Evolutionary conservation across 2,329 filamentous ascomycete genomes (phyloP).

Genomic region (Clonostachys rhizophaga): DNA sequence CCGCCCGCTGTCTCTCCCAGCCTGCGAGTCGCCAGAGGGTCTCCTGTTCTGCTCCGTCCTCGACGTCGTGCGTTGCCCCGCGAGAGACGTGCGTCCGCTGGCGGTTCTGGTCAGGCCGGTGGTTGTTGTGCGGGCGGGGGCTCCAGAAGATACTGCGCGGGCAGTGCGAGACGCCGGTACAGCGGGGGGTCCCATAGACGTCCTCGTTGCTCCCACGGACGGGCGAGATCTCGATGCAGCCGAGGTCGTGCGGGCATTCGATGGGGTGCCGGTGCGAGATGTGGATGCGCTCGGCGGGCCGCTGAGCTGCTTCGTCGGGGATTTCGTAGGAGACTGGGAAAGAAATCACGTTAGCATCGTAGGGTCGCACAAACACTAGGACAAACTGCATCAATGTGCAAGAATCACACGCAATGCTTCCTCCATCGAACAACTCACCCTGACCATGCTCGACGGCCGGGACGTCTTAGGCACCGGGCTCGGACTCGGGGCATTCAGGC

Average conservation of each 20-base stretch:
- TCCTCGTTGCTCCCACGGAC: constrained; percentile 47
- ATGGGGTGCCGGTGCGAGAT: constrained; percentile 62
- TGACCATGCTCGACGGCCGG: constrained; percentile 50
- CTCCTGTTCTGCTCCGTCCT: constrained; percentile 34
- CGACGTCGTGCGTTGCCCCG: constrained; percentile 23
- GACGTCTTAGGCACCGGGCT: constrained; percentile 59
- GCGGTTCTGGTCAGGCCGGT: constrained; percentile 25
- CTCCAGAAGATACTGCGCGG: constrained; percentile 41
- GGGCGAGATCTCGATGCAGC: constrained; percentile 47
- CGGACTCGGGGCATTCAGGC: constrained; percentile 67
- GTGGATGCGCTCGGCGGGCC: constrained; percentile 51
- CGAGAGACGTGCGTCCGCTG: constrained; percentile 32
- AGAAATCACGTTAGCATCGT: not conserved
- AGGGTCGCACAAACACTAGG: not conserved
- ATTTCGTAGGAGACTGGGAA: constrained; percentile 68
- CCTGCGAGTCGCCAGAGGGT: constrained; percentile 40
- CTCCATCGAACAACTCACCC: constrained; percentile 33
- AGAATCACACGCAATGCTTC: no score
- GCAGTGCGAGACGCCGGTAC: constrained; percentile 35
- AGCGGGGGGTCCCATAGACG: constrained; percentile 65
- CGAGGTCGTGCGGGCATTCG: constrained; percentile 43
- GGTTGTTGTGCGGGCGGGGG: constrained; percentile 21
- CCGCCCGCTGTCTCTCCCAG: constrained; percentile 32
- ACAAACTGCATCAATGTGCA: no score
- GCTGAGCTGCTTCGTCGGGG: constrained; percentile 69